Conservation (phyloP, 176 grass and related monocot species). For the Cymbopogon citratus region DNA sequence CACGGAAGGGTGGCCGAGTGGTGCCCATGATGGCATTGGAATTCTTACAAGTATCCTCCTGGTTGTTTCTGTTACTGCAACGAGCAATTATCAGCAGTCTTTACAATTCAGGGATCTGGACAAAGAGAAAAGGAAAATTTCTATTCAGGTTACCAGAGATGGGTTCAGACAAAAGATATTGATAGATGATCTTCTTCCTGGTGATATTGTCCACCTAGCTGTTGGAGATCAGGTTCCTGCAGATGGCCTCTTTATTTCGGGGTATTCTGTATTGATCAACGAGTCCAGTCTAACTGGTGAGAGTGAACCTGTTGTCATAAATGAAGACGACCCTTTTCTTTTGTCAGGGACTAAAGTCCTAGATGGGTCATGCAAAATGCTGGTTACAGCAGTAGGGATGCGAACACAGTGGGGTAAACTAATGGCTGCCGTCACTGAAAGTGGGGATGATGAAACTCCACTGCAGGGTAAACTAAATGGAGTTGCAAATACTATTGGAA, state of each 20-base stretch:
- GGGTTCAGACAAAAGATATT: constrained; percentile 48
- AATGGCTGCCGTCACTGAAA: constrained; percentile 48
- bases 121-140: constrained; percentile 66
- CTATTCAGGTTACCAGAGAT: constrained; percentile 51
- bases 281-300: constrained; percentile 73
- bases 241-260: constrained; percentile 53
- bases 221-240: constrained; percentile 76
- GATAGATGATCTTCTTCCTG: constrained; percentile 60
- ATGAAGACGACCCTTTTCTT: constrained; percentile 55
- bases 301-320: constrained; percentile 58
- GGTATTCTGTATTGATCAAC: constrained; percentile 53
- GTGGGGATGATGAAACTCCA: constrained; percentile 65
- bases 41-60: constrained; percentile 56
- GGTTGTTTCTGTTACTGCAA: constrained; percentile 61
- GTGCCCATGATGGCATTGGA: constrained; percentile 65
- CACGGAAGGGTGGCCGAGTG: constrained; percentile 50
- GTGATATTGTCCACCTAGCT: constrained; percentile 54
- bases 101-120: constrained; percentile 75
- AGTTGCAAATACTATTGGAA: constrained; percentile 65
- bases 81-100: constrained; percentile 62
- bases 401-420: constrained; percentile 65
- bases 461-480: constrained; percentile 58
- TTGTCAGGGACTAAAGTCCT: constrained; percentile 60
- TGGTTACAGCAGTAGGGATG: constrained; percentile 67
- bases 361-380: constrained; percentile 56